These are phyloP conservation scores for Erythrophleum fordii DNA, from an alignment of 306 rosid genomes.

Conservation along the genomic window DNA sequence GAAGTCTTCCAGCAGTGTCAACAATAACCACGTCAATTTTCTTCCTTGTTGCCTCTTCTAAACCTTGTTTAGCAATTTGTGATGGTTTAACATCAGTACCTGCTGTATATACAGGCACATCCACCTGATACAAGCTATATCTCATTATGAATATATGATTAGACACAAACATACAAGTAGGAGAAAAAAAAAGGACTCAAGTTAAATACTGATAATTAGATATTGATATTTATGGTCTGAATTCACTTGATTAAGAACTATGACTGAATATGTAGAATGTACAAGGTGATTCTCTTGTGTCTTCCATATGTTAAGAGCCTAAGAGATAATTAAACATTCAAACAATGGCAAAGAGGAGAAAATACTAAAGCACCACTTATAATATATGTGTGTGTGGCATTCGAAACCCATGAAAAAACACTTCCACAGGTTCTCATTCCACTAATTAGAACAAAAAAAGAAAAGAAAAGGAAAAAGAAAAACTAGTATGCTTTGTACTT, in stretches of 20 bases:
- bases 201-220: slow-evolving; percentile 20
- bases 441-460: not conserved
- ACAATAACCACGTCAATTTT: slow-evolving; percentile 88
- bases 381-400: not conserved
- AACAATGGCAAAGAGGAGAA: slow-evolving; percentile 25
- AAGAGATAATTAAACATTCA: slow-evolving; percentile 25
- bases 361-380: slow-evolving; percentile 27
- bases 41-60: slow-evolving; percentile 90
- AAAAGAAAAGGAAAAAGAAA: not conserved
- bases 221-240: slow-evolving; percentile 14
- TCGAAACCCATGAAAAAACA: not conserved
- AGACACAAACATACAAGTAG: slow-evolving; percentile 30
- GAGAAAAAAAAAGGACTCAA: not conserved
- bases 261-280: slow-evolving; percentile 11
- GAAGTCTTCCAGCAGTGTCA: slow-evolving; percentile 99
- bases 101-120: slow-evolving; percentile 89
- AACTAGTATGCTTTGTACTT: not conserved
- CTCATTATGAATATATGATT: slow-evolving; percentile 43
- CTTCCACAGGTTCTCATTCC: not conserved
- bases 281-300: not conserved
- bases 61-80: slow-evolving; percentile 86
- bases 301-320: slow-evolving; percentile 21
- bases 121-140: slow-evolving; percentile 77
- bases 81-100: slow-evolving; percentile 92
- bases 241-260: slow-evolving; percentile 23